Evolutionary conservation across 192 early-diverging fungal genomes (phyloP).

Genomic region (Pecoramyces ruminantium): DNA sequence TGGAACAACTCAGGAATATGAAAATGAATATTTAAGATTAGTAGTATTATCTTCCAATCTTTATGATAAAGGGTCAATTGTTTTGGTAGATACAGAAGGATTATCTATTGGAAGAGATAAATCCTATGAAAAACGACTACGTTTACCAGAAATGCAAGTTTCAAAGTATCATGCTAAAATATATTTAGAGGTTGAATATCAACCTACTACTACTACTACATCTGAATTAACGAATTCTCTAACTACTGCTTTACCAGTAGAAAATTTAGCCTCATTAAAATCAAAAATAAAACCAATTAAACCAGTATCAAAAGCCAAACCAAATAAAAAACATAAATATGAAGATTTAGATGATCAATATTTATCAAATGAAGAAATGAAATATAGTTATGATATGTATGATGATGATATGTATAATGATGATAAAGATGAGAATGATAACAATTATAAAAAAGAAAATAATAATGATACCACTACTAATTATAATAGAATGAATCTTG

Average conservation of each 20-base stretch:
- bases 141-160: constrained; percentile 43
- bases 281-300: neutral
- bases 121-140: constrained; percentile 26
- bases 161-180: constrained; percentile 47
- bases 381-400: too few species aligned
- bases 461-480: too few species aligned
- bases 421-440: too few species aligned
- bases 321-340: neutral
- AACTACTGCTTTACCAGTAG: too few species aligned
- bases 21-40: neutral
- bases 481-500: too few species aligned
- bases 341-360: neutral
- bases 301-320: neutral
- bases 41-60: neutral
- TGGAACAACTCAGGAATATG: neutral
- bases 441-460: too few species aligned
- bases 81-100: constrained; percentile 30
- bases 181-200: constrained; percentile 14
- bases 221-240: too few species aligned
- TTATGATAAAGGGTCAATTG: constrained; percentile 13
- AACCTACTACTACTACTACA: neutral
- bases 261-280: too few species aligned
- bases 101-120: constrained; percentile 45
- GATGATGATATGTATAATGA: neutral
- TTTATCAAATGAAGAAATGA: neutral